Conservation (phyloP, 2,329 filamentous ascomycete genomes). For the Fonsecaea pugnacius region DNA sequence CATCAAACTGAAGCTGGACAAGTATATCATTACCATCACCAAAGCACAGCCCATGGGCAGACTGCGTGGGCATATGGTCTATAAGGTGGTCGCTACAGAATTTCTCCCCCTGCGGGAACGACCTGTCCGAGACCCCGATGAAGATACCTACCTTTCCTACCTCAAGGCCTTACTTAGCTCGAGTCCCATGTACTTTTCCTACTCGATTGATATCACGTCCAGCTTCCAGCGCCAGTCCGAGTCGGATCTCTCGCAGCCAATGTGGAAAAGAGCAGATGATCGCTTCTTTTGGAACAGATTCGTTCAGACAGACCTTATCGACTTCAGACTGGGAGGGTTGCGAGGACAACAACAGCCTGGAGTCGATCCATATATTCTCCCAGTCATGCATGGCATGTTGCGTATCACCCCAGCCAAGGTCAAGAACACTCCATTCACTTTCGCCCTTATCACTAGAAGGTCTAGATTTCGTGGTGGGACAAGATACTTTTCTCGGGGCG, state of each 20-base stretch:
- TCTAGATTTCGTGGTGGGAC: slow-evolving; percentile 89
- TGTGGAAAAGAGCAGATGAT: slow-evolving; percentile 93
- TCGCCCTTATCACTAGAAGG: slow-evolving; percentile 84
- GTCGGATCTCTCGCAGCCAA: slow-evolving; percentile 69
- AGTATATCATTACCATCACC: slow-evolving; percentile 95
- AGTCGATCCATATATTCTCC: slow-evolving; percentile 89
- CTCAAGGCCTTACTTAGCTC: slow-evolving; percentile 80
- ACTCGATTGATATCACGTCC: slow-evolving; percentile 95
- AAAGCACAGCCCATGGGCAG: slow-evolving; percentile 90
- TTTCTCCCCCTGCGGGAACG: slow-evolving; percentile 89
- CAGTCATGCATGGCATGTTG: slow-evolving; percentile 95
- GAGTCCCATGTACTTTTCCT: slow-evolving; percentile 96
- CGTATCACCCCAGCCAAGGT: slow-evolving; percentile 85
- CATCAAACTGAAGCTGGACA: slow-evolving; percentile 90
- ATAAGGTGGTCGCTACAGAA: slow-evolving; percentile 88
- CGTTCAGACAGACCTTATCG: slow-evolving; percentile 85
- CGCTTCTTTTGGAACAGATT: slow-evolving; percentile 99
- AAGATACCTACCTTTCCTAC: slow-evolving; percentile 85
- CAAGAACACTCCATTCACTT: slow-evolving; percentile 80
- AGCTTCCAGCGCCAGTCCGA: slow-evolving; percentile 92
- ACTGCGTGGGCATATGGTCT: slow-evolving; percentile 93
- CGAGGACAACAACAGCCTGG: slow-evolving; percentile 66
- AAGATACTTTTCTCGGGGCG: slow-evolving; percentile 89
- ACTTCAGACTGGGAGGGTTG: slow-evolving; percentile 70
- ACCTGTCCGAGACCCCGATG: slow-evolving; percentile 86